These are phyloP conservation scores for Pyrus pyrifolia DNA, from an alignment of 306 rosid species.

Conservation along the genomic window DNA sequence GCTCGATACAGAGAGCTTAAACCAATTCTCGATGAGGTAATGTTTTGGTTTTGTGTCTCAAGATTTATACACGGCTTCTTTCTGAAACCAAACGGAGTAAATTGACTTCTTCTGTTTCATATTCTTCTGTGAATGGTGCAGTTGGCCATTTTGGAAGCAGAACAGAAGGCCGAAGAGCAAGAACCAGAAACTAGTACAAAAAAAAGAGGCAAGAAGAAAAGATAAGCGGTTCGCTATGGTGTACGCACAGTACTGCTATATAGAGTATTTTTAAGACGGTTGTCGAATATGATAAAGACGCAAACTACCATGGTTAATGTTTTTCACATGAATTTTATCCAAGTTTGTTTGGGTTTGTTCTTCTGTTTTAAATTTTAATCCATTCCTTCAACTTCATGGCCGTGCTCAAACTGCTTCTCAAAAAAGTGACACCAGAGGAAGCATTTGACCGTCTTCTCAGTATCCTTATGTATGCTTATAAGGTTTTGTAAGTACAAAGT, in stretches of 20 bases:
- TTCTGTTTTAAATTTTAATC: neutral
- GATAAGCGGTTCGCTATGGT: neutral
- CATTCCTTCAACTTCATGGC: neutral
- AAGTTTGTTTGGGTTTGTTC: neutral
- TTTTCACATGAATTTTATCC: neutral
- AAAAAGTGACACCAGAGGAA: neutral
- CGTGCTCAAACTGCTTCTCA: neutral
- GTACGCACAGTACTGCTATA: neutral
- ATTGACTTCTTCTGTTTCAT: neutral
- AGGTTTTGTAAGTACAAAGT: too few species aligned
- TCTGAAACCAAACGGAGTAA: neutral
- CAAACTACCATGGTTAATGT: neutral
- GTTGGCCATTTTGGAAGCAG: constrained; percentile 84
- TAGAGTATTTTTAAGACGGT: neutral
- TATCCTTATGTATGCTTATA: neutral
- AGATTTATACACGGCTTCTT: neutral
- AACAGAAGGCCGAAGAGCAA: constrained; percentile 94
- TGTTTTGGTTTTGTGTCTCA: constrained; percentile 8
- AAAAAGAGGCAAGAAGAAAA: constrained; percentile 84
- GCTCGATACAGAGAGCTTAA: constrained; percentile 80
- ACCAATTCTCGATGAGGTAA: constrained; percentile 97
- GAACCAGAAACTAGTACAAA: constrained; percentile 77
- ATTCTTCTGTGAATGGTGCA: constrained; percentile 28
- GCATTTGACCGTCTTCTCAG: neutral
- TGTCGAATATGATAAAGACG: neutral